Percentiles rank a stretch among this genome's conserved stretches.
phyloP scores from a whole-genome alignment of 148 eudicot genomes.

The Pouteria glomerata region DNA sequence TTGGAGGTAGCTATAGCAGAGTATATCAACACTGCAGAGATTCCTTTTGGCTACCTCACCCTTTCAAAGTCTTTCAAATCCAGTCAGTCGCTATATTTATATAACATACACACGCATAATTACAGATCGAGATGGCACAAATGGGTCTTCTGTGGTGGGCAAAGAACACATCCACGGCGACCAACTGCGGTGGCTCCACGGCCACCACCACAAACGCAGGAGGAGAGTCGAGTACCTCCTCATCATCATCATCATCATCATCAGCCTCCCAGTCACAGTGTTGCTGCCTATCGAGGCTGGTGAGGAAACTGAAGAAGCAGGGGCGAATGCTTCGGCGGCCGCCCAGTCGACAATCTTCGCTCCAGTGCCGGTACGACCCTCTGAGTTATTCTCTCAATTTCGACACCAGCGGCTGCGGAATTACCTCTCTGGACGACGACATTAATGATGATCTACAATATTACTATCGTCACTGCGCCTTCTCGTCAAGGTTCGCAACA shows the following conservation, averaged over 20 bases:
- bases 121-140: conserved; percentile 6
- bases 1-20: too few relatives aligned
- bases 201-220: too few relatives aligned
- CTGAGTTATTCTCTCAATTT: conserved; percentile 36
- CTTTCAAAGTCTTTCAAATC: too few relatives aligned
- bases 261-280: too few relatives aligned
- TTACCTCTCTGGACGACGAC: conserved; percentile 12
- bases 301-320: conserved; percentile 23
- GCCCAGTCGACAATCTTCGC: conserved; percentile 13
- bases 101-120: too few relatives aligned
- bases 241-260: neutral
- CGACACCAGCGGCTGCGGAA: conserved; percentile 20
- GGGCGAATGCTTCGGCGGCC: conserved; percentile 8
- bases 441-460: too few relatives aligned
- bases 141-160: conserved; percentile 6
- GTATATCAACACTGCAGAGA: too few relatives aligned
- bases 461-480: conserved; percentile 26
- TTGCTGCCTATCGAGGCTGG: conserved; percentile 18
- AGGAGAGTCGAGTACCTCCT: too few relatives aligned
- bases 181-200: neutral
- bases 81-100: too few relatives aligned
- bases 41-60: too few relatives aligned
- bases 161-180: neutral
- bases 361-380: conserved; percentile 31
- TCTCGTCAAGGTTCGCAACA: conserved; percentile 30